Base-by-base conservation (phyloP, 192 early-diverging fungal species). In the Umbelopsis sp. region DNA sequence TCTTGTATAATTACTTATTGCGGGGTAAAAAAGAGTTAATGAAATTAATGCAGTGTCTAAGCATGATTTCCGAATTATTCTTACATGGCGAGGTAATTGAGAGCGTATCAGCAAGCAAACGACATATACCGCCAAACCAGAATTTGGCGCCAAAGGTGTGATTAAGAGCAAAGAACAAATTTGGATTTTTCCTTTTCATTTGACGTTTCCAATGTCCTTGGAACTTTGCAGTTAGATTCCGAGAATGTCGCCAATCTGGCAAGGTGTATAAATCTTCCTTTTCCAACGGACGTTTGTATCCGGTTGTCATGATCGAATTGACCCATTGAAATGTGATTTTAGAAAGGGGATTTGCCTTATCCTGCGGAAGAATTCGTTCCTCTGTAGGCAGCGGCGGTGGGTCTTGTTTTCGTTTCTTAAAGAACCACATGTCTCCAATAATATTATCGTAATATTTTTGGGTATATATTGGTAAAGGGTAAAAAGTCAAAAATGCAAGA, bases 211-310 rank as follows among this genome's bases (percentile, higher is more conserved):
- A 83, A 2, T 67, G 25, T 21, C 71, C 25, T 51, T 77, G 73
- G 46, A 83, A 83, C 1, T 51, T 30, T 12, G 47, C 65, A 2
- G 64, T 49, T 9, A 83, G 1, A 48, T 76, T 74, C 49, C 30
- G 51, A n/a, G 81, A 74, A 15, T 71, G 66, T 45, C 79, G 65
- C 23, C 30, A 25, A 30, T 83, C 81, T 18, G 71, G 77, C 25
- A 83, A 41, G 12, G 70, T 66, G 67, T 88, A 89, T 30, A 92
- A 55, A 72, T 92, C 87, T n/a, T 81, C 81, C 64, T 79, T 85
- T 70, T 91, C 85, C 5, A 91, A 74, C 2, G 88, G 83, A 6
- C 88, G 83, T 71, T 81, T 78, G 66, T 88, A 88, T n/a, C 88
- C 93, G n/a, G 84, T 82, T 74, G 74, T 84, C 81, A 87, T 85